Percentiles rank a stretch among this genome's conserved stretches.
Conservation (phyloP, 2,329 filamentous ascomycete genomes). For the Aspergillus sp. region DNA sequence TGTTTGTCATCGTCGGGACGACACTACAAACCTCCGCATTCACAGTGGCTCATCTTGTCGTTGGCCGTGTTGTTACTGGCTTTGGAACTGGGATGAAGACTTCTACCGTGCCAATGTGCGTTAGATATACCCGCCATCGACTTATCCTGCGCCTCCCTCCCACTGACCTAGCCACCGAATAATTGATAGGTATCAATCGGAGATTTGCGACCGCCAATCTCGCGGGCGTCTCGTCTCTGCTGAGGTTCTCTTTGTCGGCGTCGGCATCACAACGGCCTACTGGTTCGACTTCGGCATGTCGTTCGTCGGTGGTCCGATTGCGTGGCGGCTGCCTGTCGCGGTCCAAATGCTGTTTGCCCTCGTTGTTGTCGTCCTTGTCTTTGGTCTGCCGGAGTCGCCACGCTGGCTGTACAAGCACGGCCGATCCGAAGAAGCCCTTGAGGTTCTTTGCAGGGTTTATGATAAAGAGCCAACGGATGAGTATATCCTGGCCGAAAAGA, state of each 20-base stretch:
- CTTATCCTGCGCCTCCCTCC: too few relatives aligned
- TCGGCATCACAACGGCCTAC: conserved; percentile 37
- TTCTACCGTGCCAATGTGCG: conserved; percentile 31
- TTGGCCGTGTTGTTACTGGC: conserved; percentile 49
- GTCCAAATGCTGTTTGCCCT: conserved; percentile 44
- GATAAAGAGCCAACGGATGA: too few relatives aligned
- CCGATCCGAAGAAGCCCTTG: neutral
- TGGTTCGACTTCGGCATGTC: conserved; percentile 44
- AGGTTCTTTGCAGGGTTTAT: too few relatives aligned
- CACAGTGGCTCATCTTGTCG: conserved; percentile 28
- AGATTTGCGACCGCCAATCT: conserved; percentile 26
- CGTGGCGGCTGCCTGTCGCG: conserved; percentile 25
- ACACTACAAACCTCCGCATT: conserved; percentile 27
- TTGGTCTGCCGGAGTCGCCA: conserved; percentile 27
- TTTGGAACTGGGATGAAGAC: conserved; percentile 43
- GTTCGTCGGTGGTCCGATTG: conserved; percentile 31
- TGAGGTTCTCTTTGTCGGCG: conserved; percentile 33
- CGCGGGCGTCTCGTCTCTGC: conserved; percentile 40
- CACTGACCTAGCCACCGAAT: too few relatives aligned
- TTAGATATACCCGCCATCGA: too few relatives aligned
- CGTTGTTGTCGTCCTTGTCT: conserved; percentile 31
- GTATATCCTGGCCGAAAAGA: too few relatives aligned
- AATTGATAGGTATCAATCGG: conserved; percentile 32
- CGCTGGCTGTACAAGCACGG: conserved; percentile 19
- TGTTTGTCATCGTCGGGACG: conserved; percentile 26